Base-by-base conservation (phyloP, 2,329 filamentous ascomycete species). In the Fusarium oligoseptatum region DNA sequence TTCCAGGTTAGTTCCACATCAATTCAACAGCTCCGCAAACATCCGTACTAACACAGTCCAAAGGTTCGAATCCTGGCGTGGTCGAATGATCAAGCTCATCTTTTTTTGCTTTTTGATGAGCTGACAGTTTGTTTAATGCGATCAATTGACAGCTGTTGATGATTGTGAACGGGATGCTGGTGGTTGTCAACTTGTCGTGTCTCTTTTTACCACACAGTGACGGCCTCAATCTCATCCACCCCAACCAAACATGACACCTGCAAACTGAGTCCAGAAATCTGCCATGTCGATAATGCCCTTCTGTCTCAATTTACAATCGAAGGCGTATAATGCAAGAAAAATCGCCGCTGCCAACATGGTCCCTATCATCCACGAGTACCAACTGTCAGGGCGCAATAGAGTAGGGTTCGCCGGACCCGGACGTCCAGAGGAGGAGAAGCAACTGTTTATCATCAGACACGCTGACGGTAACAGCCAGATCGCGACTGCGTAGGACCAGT, bases 51-150 rank as follows among this genome's bases (percentile, higher is more conserved):
- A 48, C 43, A 48, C 43, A 48, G 20, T 22, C 12, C 41, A 45
- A 24, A 48, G 43, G 48, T 52, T 52, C 48, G 48, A 52, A 52
- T 52, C 48, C 48, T 52, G 48, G 48, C 48, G 48, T 52, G 48
- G 48, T 52, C 48, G 48, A 52, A 32, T 20, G 48, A 66, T 11
- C 57, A 4, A 27, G 52, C 43, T 67, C 29, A 29, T 24, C 15
- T 24, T 20, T 66, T 66, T 70, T 70, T 56, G 20, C 17, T 10
- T 58, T 32, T 37, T 45, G 17, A 20, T 11, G 29, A 14, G 14
- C 10, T 32, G 10, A 3, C 4, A 9, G 4, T 48, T 17, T 24
- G 20, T 6, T 3, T 3, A 9, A 45, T 3, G 1, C 9, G 43
- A 45, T 48, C 20, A 48, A 43, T 43, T 15, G 14, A 3, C 4